Conservation (phyloP, 768 basidiomycete species). For the Pholiota conissans region DNA sequence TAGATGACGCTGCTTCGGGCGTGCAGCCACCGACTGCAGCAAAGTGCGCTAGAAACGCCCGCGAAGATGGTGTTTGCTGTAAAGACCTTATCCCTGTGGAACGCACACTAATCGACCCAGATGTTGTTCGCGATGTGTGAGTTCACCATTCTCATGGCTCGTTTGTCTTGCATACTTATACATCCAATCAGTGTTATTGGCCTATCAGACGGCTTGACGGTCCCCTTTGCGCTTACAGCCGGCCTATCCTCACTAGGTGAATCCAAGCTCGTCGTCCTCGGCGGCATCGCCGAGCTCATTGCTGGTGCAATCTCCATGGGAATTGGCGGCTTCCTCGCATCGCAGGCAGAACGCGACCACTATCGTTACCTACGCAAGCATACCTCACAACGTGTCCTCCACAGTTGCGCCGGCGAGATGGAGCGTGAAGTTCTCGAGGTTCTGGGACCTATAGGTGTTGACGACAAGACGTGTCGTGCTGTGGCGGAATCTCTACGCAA, state of each 20-base stretch:
- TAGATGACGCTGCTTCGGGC: slow-evolving; percentile 42
- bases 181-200: slow-evolving; percentile 67
- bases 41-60: slow-evolving; percentile 57
- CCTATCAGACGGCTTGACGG: slow-evolving; percentile 87
- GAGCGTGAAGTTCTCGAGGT: slow-evolving; percentile 92
- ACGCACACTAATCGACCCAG: slow-evolving; percentile 81
- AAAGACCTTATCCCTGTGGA: slow-evolving; percentile 86
- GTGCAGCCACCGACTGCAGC: slow-evolving; percentile 46
- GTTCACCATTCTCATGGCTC: slow-evolving; percentile 24
- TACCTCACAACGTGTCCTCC: slow-evolving; percentile 78
- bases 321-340: slow-evolving; percentile 95
- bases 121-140: slow-evolving; percentile 85
- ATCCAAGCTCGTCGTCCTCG: slow-evolving; percentile 89
- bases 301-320: slow-evolving; percentile 98
- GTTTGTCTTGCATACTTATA: not conserved
- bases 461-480: slow-evolving; percentile 73
- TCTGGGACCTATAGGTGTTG: slow-evolving; percentile 87
- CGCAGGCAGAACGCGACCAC: slow-evolving; percentile 95
- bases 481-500: slow-evolving; percentile 77
- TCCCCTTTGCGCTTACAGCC: slow-evolving; percentile 89
- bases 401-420: slow-evolving; percentile 93
- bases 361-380: slow-evolving; percentile 78
- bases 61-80: slow-evolving; percentile 76
- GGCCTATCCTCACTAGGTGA: slow-evolving; percentile 88
- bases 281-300: slow-evolving; percentile 93